These are phyloP conservation scores for Candolleomyces aberdarensis DNA, from an alignment of 768 basidiomycete genomes.

Conservation along the genomic window DNA sequence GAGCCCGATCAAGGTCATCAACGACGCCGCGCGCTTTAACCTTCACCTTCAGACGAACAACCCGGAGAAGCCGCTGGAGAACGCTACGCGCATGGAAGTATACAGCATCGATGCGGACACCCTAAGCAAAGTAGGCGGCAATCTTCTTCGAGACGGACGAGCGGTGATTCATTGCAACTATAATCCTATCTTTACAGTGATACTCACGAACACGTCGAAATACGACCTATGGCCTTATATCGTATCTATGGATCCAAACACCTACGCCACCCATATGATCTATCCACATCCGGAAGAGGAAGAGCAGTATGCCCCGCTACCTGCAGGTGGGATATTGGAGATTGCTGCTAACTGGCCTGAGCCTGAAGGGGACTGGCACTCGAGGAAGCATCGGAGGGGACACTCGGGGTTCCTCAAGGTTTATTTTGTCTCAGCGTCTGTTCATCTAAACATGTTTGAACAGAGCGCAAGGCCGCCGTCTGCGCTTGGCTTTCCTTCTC, in stretches of 20 bases:
- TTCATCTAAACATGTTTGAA: constrained; percentile 47
- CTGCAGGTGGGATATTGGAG: constrained; percentile 4
- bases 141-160: constrained; percentile 45
- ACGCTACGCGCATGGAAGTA: constrained; percentile 52
- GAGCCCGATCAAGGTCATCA: constrained; percentile 38
- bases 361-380: constrained; percentile 19
- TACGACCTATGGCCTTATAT: constrained; percentile 62
- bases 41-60: constrained; percentile 55
- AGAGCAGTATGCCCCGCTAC: constrained; percentile 35
- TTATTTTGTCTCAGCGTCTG: constrained; percentile 51
- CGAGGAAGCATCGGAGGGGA: constrained; percentile 22
- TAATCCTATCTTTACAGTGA: constrained; percentile 43
- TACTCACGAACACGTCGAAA: constrained; percentile 48
- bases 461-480: neutral
- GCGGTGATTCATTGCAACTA: constrained; percentile 44
- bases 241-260: constrained; percentile 57
- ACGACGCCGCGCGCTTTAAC: constrained; percentile 58
- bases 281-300: constrained; percentile 35
- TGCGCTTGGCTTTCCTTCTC: neutral
- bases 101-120: constrained; percentile 42
- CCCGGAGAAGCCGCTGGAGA: constrained; percentile 40
- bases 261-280: constrained; percentile 51
- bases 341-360: constrained; percentile 3
- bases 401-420: constrained; percentile 52
- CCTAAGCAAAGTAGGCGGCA: constrained; percentile 40